phyloP scores from a whole-genome alignment of 768 basidiomycete genomes.

The Termitomyces sp. region DNA sequence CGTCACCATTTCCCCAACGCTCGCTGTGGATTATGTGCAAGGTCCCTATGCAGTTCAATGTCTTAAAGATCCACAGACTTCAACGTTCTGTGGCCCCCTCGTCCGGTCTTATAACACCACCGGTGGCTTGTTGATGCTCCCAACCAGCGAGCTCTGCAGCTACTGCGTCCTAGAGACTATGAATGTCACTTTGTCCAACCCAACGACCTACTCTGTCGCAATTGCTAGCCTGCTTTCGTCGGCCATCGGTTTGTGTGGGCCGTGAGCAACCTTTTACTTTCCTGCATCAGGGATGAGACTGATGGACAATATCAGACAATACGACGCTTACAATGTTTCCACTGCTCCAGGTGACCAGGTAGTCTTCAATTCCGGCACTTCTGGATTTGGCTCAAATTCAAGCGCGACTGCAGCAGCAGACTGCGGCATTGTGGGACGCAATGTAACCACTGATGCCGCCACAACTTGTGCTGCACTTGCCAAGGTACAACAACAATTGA shows the following conservation, averaged over 20 bases:
- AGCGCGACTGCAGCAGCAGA: not conserved
- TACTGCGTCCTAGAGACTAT: not conserved
- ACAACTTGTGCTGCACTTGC: slow-evolving; percentile 1
- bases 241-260: not conserved
- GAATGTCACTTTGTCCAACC: not conserved
- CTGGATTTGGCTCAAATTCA: not conserved
- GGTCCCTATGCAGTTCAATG: not conserved
- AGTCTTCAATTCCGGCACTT: not conserved
- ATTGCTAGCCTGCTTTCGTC: not conserved
- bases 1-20: not conserved
- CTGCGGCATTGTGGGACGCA: not conserved
- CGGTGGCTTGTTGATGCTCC: not conserved
- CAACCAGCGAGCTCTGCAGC: not conserved
- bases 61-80: not conserved
- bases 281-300: not conserved
- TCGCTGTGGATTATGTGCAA: not conserved
- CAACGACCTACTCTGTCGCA: not conserved
- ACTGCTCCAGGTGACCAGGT: not conserved
- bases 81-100: not conserved
- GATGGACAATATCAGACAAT: not conserved
- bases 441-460: not conserved
- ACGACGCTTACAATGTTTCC: not conserved
- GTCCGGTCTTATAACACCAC: not conserved
- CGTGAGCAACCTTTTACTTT: not conserved
- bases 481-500: not conserved